These are phyloP conservation scores for Penicillium macrosclerotiorum DNA, from an alignment of 495 filamentous ascomycete species.

Conservation along the genomic window DNA sequence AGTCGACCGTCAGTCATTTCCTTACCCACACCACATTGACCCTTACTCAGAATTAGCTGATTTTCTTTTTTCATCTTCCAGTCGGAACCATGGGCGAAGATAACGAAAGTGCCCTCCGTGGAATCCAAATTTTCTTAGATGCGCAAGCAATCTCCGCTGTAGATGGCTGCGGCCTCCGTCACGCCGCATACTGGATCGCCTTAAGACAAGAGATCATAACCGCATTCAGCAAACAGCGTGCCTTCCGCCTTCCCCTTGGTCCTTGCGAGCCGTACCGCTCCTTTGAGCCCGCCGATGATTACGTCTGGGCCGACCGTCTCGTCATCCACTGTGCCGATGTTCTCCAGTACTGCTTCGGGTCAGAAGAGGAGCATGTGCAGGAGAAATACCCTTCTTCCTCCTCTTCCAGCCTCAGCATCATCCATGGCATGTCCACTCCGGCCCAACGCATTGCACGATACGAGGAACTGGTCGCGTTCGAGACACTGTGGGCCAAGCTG, in stretches of 20 bases:
- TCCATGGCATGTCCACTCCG: slow-evolving; percentile 1
- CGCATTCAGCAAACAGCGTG: slow-evolving; percentile 33
- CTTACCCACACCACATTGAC: too few relatives aligned
- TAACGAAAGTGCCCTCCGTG: slow-evolving; percentile 12
- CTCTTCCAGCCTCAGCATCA: slow-evolving; percentile 4
- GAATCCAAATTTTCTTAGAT: slow-evolving; percentile 15
- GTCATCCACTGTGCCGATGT: slow-evolving; percentile 33
- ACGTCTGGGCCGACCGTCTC: slow-evolving; percentile 33
- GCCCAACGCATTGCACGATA: slow-evolving; percentile 17
- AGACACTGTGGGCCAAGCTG: slow-evolving; percentile 14
- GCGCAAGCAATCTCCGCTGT: slow-evolving; percentile 12
- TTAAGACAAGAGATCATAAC: slow-evolving; percentile 38
- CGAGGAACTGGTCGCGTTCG: slow-evolving; percentile 17
- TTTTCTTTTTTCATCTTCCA: neutral
- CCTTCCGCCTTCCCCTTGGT: slow-evolving; percentile 23
- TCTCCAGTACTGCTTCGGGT: slow-evolving; percentile 25
- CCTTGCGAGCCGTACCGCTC: slow-evolving; percentile 23
- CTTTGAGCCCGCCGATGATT: slow-evolving; percentile 27
- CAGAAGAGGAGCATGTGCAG: slow-evolving; percentile 11
- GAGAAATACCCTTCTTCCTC: slow-evolving; percentile 1
- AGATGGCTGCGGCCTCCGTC: slow-evolving; percentile 21
- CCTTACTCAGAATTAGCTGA: too few relatives aligned
- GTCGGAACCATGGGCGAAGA: slow-evolving; percentile 14
- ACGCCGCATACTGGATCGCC: slow-evolving; percentile 34
- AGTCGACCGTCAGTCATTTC: slow-evolving; percentile 23